Base-by-base conservation (phyloP, 768 basidiomycete genomes). In the Kondoa subrosea region DNA sequence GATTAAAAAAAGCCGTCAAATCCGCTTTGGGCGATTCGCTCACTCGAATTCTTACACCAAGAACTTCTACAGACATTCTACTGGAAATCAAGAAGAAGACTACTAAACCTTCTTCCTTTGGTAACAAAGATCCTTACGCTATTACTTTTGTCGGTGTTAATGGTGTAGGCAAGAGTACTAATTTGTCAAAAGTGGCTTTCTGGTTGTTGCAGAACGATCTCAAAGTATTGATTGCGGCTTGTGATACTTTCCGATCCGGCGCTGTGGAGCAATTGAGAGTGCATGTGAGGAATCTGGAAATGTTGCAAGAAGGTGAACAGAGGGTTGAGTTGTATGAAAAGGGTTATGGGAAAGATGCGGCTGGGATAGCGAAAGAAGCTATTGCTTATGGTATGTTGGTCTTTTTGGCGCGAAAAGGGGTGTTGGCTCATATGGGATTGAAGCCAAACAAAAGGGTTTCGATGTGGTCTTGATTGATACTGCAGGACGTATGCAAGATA, bases 341-440 rank as follows among this genome's bases (percentile, higher is more conserved):
- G 69, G 95, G 95, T 1, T 99, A 99, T 76, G 95, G 95, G 1
- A 97, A 96, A 78, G 95, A 99, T 74, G 92, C 93, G n/a, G 93
- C 95, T 29, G 89, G 88, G 4, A 99, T 99, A 64, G 93, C 92
- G 1, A 91, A 85, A 76, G 93, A 99, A 76, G 93, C 95, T 29
- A 89, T 97, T 66, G 78, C 83, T 15, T 87, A 90, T 77, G 95
- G 91, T 90, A 74, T 64, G 16, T 25, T 15, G 2, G 31, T 50
- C 25, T 64, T 67, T 67, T 70, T 69, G 26, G 8, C 27, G 4
- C 17, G 34, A 8, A 21, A 29, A 31, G 59, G 21, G 27, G 56
- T 66, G 32, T 57, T 32, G 16, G 62, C 50, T 16, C 66, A 66
- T 65, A n/a, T n/a, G n/a, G n/a, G n/a, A n/a, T n/a, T n/a, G 21